Conservation (phyloP, 2,329 filamentous ascomycete genomes). For the Saccharata proteae region DNA sequence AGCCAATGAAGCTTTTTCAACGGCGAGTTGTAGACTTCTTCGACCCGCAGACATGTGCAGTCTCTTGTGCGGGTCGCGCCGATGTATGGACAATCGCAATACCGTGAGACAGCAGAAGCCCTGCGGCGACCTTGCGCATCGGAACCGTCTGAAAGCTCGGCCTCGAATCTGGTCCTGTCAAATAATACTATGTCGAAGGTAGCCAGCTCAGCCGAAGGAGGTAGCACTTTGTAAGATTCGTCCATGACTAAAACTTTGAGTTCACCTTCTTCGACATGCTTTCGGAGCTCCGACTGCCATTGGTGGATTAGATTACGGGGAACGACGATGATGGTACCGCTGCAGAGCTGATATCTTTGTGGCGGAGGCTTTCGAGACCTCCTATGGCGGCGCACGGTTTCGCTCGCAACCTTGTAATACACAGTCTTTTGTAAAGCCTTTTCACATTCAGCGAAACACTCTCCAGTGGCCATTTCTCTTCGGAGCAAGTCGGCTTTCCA, state of each 20-base stretch:
- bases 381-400: conserved; percentile 29
- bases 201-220: conserved; percentile 45
- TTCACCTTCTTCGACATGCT: conserved; percentile 52
- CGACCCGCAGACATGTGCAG: conserved; percentile 31
- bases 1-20: conserved; percentile 69
- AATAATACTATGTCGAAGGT: conserved; percentile 68
- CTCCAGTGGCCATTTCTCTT: conserved; percentile 34
- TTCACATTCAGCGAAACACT: conserved; percentile 26
- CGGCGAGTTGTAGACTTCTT: conserved; percentile 43
- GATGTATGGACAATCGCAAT: conserved; percentile 31
- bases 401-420: conserved; percentile 29
- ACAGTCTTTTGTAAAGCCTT: conserved; percentile 21
- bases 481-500: conserved; percentile 56
- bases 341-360: conserved; percentile 49
- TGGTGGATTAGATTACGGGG: conserved; percentile 75
- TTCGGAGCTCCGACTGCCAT: conserved; percentile 69
- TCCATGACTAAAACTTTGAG: conserved; percentile 55
- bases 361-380: conserved; percentile 27
- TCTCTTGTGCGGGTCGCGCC: conserved; percentile 30
- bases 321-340: conserved; percentile 64
- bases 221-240: conserved; percentile 40
- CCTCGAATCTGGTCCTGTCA: conserved; percentile 60
- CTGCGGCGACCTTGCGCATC: conserved; percentile 33
- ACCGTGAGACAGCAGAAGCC: background rate
- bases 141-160: conserved; percentile 43